Evolutionary conservation across 2,329 filamentous ascomycete species (phyloP), one percentile per base, ranked within the genome.

Genomic region (Neofusicoccum cordaticola): DNA sequence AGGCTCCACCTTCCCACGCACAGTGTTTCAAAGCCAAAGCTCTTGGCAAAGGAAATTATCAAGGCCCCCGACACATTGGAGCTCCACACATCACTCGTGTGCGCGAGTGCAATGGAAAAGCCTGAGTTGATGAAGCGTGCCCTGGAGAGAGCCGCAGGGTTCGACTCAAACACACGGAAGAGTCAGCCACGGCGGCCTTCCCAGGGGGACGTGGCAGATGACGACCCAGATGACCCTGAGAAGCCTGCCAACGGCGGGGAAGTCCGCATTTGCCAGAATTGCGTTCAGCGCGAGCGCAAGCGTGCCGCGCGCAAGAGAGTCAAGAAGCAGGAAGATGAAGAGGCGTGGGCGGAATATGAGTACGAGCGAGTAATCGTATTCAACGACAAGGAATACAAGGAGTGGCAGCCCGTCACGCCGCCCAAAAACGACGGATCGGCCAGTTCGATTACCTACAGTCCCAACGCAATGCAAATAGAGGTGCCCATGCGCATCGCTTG

Each of bases 401-500:
- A 71, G 37, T 71, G 71, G 69, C 37, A 37, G n/a, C n/a, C 56
- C 13, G 41, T 42, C n/a, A 19, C 53, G 8, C 22, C 63, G 13
- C n/a, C 63, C 37, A 64, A 64, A 45, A 27, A 4, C 15, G 53
- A 47, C 13, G 44, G 37, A 37, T 2, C 12, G 12, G 31, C 19
- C 12, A 35, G 27, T 31, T 3, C 22, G 7, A 6, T 19, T 2
- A 35, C 34, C 22, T 63, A 7, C 27, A 31, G 27, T 63, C 19
- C 39, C 48, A 3, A 15, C 61, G 85, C 88, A 8, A 86, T 91
- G 81, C 88, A 91, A 71, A 88, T 96, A n/a, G 88, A 92, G 69
- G 85, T 90, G 1, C 92, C 92, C 0, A 96, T 97, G 92, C 88
- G 93, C n/a, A 96, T 97, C 71, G 92, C 93, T 34, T 97, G 93